These are phyloP conservation scores for Agrocybe praecox DNA, from an alignment of 768 basidiomycete species.

Conservation along the genomic window DNA sequence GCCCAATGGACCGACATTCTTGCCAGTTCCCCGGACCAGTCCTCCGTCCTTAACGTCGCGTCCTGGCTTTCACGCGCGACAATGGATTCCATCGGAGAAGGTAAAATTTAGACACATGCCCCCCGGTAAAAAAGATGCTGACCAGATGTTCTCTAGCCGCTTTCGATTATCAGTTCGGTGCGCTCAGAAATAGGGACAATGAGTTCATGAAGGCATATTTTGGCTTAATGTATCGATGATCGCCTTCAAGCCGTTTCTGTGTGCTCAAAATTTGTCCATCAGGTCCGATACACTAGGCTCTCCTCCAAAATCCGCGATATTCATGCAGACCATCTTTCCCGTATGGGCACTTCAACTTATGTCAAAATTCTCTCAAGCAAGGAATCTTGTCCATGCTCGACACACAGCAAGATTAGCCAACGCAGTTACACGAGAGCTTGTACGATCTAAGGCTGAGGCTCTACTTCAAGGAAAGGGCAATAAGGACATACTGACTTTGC, in stretches of 20 bases:
- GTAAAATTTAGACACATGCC: conserved; percentile 21
- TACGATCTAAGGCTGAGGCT: conserved; percentile 49
- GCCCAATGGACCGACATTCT: conserved; percentile 54
- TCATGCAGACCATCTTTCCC: conserved; percentile 52
- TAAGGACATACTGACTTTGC: conserved; percentile 58
- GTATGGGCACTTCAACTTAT: conserved; percentile 45
- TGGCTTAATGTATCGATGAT: conserved; percentile 43
- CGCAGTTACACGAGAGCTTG: conserved; percentile 46
- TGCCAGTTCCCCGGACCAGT: conserved; percentile 40
- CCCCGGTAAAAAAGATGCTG: too few species aligned
- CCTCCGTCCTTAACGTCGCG: conserved; percentile 48
- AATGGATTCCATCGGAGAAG: conserved; percentile 55
- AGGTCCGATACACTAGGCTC: conserved; percentile 54
- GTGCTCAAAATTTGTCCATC: background rate
- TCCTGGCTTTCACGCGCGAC: conserved; percentile 51
- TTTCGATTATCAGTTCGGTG: conserved; percentile 60
- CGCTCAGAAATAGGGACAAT: conserved; percentile 48
- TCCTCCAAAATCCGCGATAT: conserved; percentile 46
- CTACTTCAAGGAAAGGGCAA: conserved; percentile 49
- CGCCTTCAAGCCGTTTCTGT: background rate
- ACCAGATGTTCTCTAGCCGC: conserved; percentile 32
- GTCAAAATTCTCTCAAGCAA: conserved; percentile 47
- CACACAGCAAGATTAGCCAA: conserved; percentile 46
- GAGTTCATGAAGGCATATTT: conserved; percentile 57
- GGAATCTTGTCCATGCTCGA: conserved; percentile 47